Evolutionary conservation across 305 asterid genomes (phyloP).

Genomic region (Rubia peregrina): DNA sequence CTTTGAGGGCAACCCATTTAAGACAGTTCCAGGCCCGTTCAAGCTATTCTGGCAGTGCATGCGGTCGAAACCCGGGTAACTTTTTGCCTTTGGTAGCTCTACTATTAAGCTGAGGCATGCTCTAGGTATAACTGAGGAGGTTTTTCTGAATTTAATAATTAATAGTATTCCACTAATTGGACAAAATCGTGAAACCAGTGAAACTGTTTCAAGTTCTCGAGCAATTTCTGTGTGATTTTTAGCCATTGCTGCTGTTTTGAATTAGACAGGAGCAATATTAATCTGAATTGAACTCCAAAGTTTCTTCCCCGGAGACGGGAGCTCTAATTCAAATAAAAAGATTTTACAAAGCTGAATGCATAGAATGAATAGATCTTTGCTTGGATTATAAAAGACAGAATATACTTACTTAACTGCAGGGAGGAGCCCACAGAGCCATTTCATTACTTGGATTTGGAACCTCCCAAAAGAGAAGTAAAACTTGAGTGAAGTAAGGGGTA

Average conservation of each 20-base stretch:
- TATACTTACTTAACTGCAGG: constrained; percentile 13
- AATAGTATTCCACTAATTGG: background rate
- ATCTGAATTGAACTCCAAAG: background rate
- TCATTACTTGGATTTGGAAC: constrained; percentile 74
- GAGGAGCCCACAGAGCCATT: constrained; percentile 28
- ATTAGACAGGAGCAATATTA: background rate
- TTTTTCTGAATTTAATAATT: background rate
- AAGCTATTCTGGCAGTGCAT: constrained; percentile 87
- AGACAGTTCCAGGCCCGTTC: constrained; percentile 95
- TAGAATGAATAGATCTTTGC: background rate
- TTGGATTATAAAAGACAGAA: background rate
- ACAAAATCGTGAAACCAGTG: background rate
- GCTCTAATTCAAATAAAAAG: background rate
- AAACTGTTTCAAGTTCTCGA: background rate
- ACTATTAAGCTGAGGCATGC: background rate
- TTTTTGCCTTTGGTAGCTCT: background rate
- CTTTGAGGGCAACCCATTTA: constrained; percentile 97
- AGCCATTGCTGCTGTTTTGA: background rate
- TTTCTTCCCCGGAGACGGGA: too few relatives aligned
- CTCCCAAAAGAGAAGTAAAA: constrained; percentile 64
- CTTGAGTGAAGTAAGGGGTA: constrained; percentile 29
- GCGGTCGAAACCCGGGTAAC: constrained; percentile 98
- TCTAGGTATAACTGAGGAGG: background rate
- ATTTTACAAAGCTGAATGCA: background rate
- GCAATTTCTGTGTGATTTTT: background rate